Evolutionary conservation across 257 asterid species (phyloP), one percentile per base, ranked within the genome.

Genomic region (Solanum phureja): DNA sequence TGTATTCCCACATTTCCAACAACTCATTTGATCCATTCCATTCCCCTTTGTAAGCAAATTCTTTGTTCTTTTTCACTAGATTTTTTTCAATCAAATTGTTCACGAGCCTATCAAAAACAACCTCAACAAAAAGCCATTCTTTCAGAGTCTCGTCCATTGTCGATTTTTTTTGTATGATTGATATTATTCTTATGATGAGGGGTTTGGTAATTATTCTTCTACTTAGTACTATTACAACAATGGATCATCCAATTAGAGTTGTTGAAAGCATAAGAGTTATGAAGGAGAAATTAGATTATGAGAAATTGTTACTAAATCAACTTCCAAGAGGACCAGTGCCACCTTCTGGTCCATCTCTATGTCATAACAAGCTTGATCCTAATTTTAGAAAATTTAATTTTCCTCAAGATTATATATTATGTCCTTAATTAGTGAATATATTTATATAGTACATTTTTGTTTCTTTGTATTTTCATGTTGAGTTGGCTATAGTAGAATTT

Each of bases 261-360:
- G 91, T 92, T 68, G 91, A 91, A 49, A 58, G 93, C 87, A 37
- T 71, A 44, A 89, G 98, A 71, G 46, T 64, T 2, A 19, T 88
- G 77, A 88, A 86, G 87, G 89, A 73, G 75, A 83, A 33, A 74
- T 37, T 74, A 73, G 87, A 62, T 60, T 79, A 75, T 31, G 40
- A 60, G 5, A 86, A 76, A 9, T 89, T 94, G 76, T 66, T 91
- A n/a, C 86, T 35, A 76, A 90, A 81, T 34, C 90, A 90, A 83
- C 90, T 95, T 27, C 97, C 97, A 29, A 90, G 93, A 88, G 98
- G 96, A 86, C 93, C 90, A 5, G 97, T 92, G 87, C 97, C 98
- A 3, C 95, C 98, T 7, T 95, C 98, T 8, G 93, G 87, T 86
- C 91, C 98, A 58, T 95, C 98, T 3, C 44, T 35, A 3, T 95